Evolutionary conservation across 2,329 filamentous ascomycete genomes (phyloP).

Genomic region (Nigrospora osmanthi): DNA sequence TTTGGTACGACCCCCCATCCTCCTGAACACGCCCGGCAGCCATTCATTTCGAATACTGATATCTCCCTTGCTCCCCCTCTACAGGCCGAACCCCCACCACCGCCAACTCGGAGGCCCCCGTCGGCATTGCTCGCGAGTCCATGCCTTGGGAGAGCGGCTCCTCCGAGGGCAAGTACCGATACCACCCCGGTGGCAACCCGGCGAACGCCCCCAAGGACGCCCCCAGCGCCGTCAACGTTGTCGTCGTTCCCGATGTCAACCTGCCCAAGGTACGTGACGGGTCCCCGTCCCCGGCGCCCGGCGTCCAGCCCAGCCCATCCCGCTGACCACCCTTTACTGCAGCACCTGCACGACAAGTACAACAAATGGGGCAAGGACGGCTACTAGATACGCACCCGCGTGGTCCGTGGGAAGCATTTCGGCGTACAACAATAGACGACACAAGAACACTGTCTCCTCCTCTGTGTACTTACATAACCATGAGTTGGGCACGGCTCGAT

Average conservation of each 20-base stretch:
- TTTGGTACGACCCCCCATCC: slow-evolving; percentile 50
- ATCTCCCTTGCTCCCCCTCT: background rate
- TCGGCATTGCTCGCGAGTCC: slow-evolving; percentile 65
- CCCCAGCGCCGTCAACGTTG: slow-evolving; percentile 89
- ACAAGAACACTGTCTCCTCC: slow-evolving; percentile 1
- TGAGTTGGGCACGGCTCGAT: too few relatives aligned
- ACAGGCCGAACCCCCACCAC: slow-evolving; percentile 77
- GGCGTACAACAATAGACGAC: background rate
- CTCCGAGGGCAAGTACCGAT: slow-evolving; percentile 61
- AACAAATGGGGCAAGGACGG: slow-evolving; percentile 99
- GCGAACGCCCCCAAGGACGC: slow-evolving; percentile 74
- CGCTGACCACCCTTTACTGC: slow-evolving; percentile 1
- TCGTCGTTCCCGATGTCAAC: slow-evolving; percentile 88
- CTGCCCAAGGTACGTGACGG: slow-evolving; percentile 66
- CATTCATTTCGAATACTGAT: background rate
- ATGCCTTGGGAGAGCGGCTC: slow-evolving; percentile 85
- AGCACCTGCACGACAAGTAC: slow-evolving; percentile 92
- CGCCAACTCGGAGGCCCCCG: slow-evolving; percentile 70
- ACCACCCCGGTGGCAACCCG: slow-evolving; percentile 79
- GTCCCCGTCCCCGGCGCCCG: background rate
- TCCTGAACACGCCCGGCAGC: background rate
- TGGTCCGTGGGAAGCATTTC: background rate
- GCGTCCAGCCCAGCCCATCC: too few relatives aligned
- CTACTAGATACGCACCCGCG: slow-evolving; percentile 45
- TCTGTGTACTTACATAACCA: background rate